Evolutionary conservation across 2,329 filamentous ascomycete genomes (phyloP).

Genomic region (Cercospora brassicicola): DNA sequence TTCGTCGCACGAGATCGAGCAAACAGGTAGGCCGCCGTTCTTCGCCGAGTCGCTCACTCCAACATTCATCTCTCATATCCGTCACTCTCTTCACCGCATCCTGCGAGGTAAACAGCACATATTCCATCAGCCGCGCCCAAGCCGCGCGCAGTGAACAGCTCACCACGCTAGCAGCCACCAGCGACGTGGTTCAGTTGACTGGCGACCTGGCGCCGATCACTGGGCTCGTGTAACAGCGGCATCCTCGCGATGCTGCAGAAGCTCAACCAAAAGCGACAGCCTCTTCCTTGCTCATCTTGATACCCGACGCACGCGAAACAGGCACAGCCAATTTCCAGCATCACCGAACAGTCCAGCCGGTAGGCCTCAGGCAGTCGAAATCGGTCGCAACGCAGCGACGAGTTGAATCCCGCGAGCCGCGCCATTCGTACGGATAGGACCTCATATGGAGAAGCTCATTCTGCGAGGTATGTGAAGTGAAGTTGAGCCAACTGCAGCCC

Average conservation of each 20-base stretch:
- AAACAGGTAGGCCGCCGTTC: neutral
- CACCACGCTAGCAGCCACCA: neutral
- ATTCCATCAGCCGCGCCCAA: neutral
- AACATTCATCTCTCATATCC: neutral
- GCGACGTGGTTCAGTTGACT: neutral
- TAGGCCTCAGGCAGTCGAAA: conserved; percentile 1
- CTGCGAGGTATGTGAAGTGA: conserved; percentile 26
- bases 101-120: neutral
- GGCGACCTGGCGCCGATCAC: neutral
- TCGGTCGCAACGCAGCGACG: conserved; percentile 3
- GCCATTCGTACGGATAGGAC: conserved; percentile 10
- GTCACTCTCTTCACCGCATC: neutral
- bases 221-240: conserved; percentile 1
- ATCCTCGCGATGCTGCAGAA: conserved; percentile 8
- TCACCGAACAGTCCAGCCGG: neutral
- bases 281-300: conserved; percentile 16
- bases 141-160: conserved; percentile 1
- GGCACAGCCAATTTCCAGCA: conserved; percentile 2
- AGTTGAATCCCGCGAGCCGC: neutral
- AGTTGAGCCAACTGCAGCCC: neutral
- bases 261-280: conserved; percentile 13
- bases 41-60: neutral
- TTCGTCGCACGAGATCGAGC: neutral
- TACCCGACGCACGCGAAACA: conserved; percentile 17
- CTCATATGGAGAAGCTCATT: conserved; percentile 30